Conservation (phyloP, 2,329 filamentous ascomycete genomes). For the Davidsoniella virescens region DNA sequence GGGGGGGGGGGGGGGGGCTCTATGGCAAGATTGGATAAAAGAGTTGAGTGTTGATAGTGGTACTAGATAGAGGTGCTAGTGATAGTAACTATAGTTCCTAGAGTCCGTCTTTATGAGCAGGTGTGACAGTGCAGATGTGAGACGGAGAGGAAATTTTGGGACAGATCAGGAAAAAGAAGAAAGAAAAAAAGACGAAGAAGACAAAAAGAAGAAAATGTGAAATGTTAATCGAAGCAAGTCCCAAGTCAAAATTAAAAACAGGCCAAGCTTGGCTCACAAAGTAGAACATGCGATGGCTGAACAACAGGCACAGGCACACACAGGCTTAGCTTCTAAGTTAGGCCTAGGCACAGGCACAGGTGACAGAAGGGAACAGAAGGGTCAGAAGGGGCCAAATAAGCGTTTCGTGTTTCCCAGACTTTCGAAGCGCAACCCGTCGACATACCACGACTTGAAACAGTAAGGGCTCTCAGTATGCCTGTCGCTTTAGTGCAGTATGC, state of each 20-base stretch:
- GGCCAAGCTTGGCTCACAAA: background rate
- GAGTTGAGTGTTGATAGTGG: too few relatives aligned
- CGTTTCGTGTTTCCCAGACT: constrained; percentile 5
- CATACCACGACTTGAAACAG: constrained; percentile 9
- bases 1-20: too few relatives aligned
- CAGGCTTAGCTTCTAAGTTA: too few relatives aligned
- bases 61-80: too few relatives aligned
- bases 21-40: too few relatives aligned
- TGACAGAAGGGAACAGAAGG: background rate
- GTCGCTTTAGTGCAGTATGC: too few relatives aligned
- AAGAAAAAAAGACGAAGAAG: background rate
- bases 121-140: background rate
- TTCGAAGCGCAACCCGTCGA: constrained; percentile 1
- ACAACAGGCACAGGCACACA: background rate
- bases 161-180: constrained; percentile 1
- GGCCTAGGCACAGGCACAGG: background rate
- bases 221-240: background rate
- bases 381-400: background rate
- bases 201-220: background rate
- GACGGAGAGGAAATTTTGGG: background rate
- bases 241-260: background rate
- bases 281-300: background rate
- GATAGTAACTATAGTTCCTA: too few relatives aligned
- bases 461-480: background rate
- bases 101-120: background rate